Base-by-base conservation (phyloP, 2,329 filamentous ascomycete genomes). In the Aureobasidium pullulans region DNA sequence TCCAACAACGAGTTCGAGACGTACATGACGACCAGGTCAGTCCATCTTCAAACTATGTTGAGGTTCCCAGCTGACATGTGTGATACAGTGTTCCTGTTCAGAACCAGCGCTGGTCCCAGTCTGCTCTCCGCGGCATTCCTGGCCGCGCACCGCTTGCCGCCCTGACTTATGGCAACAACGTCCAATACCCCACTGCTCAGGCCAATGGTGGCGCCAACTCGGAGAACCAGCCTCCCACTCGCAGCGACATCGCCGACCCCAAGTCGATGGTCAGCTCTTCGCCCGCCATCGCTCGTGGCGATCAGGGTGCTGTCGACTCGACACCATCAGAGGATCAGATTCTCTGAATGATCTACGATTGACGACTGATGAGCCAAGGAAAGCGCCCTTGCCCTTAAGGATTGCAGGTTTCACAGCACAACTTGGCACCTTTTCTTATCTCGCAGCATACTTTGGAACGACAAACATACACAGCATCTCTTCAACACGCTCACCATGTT, bases 1-100 rank as follows among this genome's bases (percentile, higher is more conserved):
- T 61, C 62, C 56, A 72, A 71, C 62, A 72, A 71, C 61, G 71
- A 73, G 62, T 73, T 73, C 57, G 70, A 73, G 61, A 67, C 69
- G 59, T 73, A 70, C 62, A 65, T 73, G 52, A 63, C 64, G 13
- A 60, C 69, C 39, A 62, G 62, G 62, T 62, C 48, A 49, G 60
- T 48, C 10, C 15, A 4, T 31, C n/a, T 9, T 28, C 13, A 43
- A 19, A 9, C 29, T n/a, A 29, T 31, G 40, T 46, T 11, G 29
- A 10, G 23, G 6, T 9, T 10, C 5, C 15, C 31, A 48, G 34
- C 37, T 46, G 44, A 52, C 46, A 31, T 43, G 52, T 29, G 6
- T 19, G 7, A 9, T 13, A 37, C 42, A 62, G 64, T 43, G 66
- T 70, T 23, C 69, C 70, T 15, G 66, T 71, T 57, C 66, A 70